Base-by-base conservation (phyloP, 2,329 filamentous ascomycete genomes). In the Diplodia intermedia region DNA sequence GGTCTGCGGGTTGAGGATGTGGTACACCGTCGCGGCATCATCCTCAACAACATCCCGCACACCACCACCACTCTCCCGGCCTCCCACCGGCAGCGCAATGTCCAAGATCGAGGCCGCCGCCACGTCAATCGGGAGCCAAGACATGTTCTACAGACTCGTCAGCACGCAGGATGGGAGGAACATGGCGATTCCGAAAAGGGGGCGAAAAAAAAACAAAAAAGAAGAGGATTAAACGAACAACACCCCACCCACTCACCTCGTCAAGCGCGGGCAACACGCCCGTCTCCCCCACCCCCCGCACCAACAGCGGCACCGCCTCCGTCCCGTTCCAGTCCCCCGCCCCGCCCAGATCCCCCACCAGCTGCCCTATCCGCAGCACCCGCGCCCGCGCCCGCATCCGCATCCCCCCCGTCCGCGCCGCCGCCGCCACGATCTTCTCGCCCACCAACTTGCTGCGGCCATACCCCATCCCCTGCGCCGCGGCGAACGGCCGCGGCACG, bases 391-490 rank as follows among this genome's bases (percentile, higher is more conserved):
- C 78, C 2, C 73, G 33, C 2, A 71, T 69, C 2, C 73, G 33
- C 2, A 71, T 69, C 15, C 71, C 70, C 15, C 71, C 70, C 0
- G 54, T 61, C 6, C 65, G 26, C 31, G 61, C 67, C 36, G 71
- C 70, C 2, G 63, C 65, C 8, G 70, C 70, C 18, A 82, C 73
- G 2, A 86, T 79, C 20, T 83, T 78, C 70, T 86, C 84, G 0
- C 81, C 78, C 0, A 86, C 82, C 52, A 79, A 77, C 72, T 86
- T 86, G 0, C 81, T 83, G 18, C 79, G 77, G 0, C 82, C 83
- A 57, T 86, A 86, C 0, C 84, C 85, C 75, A 84, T 86, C n/a
- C 77, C 78, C 69, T 84, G 83, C 1, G 83, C 83, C 70, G 81
- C 76, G 0, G 71, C 67, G 0, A 79, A 74, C 55, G 81, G 71